phyloP scores from a whole-genome alignment of 345 rosid genomes.

The Arabis alpina region DNA sequence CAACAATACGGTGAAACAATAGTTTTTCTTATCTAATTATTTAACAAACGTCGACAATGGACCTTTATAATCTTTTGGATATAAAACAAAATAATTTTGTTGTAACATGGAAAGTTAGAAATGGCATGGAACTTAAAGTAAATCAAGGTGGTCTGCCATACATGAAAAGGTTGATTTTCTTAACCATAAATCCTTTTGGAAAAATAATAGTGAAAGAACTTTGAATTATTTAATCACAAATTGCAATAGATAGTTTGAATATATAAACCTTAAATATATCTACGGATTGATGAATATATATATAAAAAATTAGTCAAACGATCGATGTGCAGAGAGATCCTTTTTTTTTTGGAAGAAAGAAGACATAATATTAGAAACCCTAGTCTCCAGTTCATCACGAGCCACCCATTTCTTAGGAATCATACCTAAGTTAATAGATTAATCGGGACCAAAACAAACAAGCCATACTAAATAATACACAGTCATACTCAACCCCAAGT shows the following conservation, averaged over 20 bases:
- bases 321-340: too few relatives aligned
- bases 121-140: constrained; percentile 28
- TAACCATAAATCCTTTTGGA: constrained; percentile 12
- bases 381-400: neutral
- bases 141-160: constrained; percentile 41
- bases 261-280: too few relatives aligned
- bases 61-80: constrained; percentile 19
- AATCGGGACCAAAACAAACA: neutral
- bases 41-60: constrained; percentile 12
- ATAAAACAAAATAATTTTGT: constrained; percentile 34
- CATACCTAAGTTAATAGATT: neutral
- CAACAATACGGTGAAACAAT: constrained; percentile 24
- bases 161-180: constrained; percentile 19
- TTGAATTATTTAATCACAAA: constrained; percentile 5
- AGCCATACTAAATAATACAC: neutral
- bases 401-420: neutral
- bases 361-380: neutral
- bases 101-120: constrained; percentile 27
- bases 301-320: too few relatives aligned
- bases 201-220: neutral
- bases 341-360: too few relatives aligned
- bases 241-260: constrained; percentile 7
- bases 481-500: constrained; percentile 15
- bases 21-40: neutral
- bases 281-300: too few relatives aligned